Evolutionary conservation across 202 grass and related monocot genomes (phyloP).

Genomic region (Eragrostis tef): DNA sequence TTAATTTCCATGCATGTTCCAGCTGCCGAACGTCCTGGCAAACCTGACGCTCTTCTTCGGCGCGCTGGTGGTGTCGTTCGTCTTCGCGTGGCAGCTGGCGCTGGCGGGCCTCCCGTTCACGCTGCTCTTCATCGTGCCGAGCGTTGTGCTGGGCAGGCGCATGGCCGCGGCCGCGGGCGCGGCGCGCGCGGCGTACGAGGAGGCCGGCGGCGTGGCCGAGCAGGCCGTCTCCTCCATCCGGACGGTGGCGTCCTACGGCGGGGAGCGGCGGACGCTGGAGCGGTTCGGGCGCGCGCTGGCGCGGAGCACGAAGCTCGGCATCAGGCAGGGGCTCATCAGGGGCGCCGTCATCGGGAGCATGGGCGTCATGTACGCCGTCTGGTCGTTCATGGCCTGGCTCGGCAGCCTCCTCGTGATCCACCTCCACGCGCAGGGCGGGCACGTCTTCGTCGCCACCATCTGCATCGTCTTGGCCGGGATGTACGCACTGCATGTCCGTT

Average conservation of each 20-base stretch:
- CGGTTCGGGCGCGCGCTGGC: conserved; percentile 51
- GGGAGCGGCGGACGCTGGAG: conserved; percentile 52
- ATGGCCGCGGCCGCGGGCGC: conserved; percentile 39
- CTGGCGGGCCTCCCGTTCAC: conserved; percentile 58
- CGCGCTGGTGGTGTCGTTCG: conserved; percentile 50
- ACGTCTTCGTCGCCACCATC: conserved; percentile 62
- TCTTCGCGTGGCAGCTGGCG: conserved; percentile 68
- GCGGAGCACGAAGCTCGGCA: conserved; percentile 48
- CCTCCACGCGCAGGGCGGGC: conserved; percentile 53
- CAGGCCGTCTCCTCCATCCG: too few species aligned
- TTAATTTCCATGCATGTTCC: not conserved
- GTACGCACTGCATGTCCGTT: not conserved
- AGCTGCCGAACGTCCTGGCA: conserved; percentile 55
- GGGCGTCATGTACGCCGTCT: conserved; percentile 64
- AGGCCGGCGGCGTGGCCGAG: too few species aligned
- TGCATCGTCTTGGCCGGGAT: conserved; percentile 63
- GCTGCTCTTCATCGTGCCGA: conserved; percentile 56
- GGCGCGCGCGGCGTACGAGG: conserved; percentile 50
- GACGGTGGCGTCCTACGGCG: conserved; percentile 54
- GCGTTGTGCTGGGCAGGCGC: conserved; percentile 51
- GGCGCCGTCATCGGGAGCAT: conserved; percentile 59
- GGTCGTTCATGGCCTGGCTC: conserved; percentile 62
- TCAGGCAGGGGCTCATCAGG: conserved; percentile 61
- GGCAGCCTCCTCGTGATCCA: conserved; percentile 60
- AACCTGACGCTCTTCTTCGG: conserved; percentile 60